Percentiles rank a stretch among this genome's conserved stretches.
Conservation (phyloP, 208 protist genomes). For the Leishmania arabica region DNA sequence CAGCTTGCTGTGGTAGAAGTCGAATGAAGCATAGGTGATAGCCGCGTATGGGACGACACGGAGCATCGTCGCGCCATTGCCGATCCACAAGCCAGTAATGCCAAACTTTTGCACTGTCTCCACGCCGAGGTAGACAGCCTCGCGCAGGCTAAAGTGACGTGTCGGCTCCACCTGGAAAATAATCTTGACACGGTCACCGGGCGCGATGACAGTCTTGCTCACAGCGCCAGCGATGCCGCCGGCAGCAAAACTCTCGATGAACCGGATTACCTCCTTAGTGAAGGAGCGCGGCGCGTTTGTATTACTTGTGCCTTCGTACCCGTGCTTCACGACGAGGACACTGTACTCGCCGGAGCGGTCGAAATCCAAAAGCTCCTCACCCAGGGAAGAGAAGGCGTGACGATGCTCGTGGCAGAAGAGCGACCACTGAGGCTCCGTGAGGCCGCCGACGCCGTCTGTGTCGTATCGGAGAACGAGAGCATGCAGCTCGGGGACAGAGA, state of each 20-base stretch:
- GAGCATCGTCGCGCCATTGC: slow-evolving; percentile 95
- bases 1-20: slow-evolving; percentile 77
- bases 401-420: slow-evolving; percentile 76
- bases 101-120: slow-evolving; percentile 88
- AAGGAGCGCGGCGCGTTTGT: slow-evolving; percentile 19
- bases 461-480: slow-evolving; percentile 65
- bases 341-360: slow-evolving; percentile 71
- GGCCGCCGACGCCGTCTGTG: slow-evolving; percentile 47
- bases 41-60: slow-evolving; percentile 95
- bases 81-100: slow-evolving; percentile 90
- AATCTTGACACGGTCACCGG: slow-evolving; percentile 95
- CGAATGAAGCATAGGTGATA: slow-evolving; percentile 94
- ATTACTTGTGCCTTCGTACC: slow-evolving; percentile 18
- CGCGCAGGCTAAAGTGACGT: slow-evolving; percentile 62
- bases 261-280: slow-evolving; percentile 54
- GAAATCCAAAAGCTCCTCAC: slow-evolving; percentile 60
- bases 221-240: slow-evolving; percentile 94
- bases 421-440: slow-evolving; percentile 71
- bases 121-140: slow-evolving; percentile 61
- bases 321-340: slow-evolving; percentile 45
- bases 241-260: slow-evolving; percentile 90
- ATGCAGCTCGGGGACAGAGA: slow-evolving; percentile 44
- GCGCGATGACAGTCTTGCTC: slow-evolving; percentile 93
- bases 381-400: slow-evolving; percentile 53
- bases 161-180: slow-evolving; percentile 93